Evolutionary conservation across 2,329 filamentous ascomycete species (phyloP), one percentile per base, ranked within the genome.

Genomic region (Botrytis galanthina): DNA sequence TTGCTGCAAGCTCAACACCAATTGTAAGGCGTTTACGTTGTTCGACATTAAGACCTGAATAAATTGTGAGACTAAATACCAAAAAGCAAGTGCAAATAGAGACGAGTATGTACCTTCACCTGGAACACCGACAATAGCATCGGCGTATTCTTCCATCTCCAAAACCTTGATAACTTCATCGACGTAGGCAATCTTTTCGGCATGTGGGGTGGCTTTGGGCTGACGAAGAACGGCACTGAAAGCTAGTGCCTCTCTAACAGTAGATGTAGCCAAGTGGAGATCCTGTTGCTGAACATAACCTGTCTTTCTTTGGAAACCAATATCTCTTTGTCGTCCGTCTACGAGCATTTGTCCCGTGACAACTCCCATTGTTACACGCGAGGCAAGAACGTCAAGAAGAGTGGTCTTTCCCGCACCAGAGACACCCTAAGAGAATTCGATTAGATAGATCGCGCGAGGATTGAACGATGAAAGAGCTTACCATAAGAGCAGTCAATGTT

Each of bases 1-100:
- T 97, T 10, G 95, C 95, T 59, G 94, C 95, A 39, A 98, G 88
- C 82, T 98, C 95, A 35, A 98, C 95, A 83, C 94, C 95, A 76
- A 98, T 97, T 0, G 95, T 98, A 10, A 98, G 87, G 79, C 94
- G 92, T 82, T 91, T 91, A 69, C 89, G 85, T 81, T 91, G 89
- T 79, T 91, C 89, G 22, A 90, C 88, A 80, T 93, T 93, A 54
- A 93, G 87, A 83, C 93, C 75, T 76, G 39, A 35, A 46, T 9
- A n/a, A 64, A 12, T 22, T 72, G 42, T 68, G 32, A 70, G 39
- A 22, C 12, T 37, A 10, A 20, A 61, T 44, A 39, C 32, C 9
- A 44, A 20, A 16, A 57, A 10, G 51, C 20, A n/a, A 16, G 16
- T 51, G 26, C 1, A 46, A 42, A 20, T 14, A 26, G 35, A 22